Evolutionary conservation across 2,329 filamentous ascomycete species (phyloP), one percentile per base, ranked within the genome.

Genomic region (Davidsoniella virescens): DNA sequence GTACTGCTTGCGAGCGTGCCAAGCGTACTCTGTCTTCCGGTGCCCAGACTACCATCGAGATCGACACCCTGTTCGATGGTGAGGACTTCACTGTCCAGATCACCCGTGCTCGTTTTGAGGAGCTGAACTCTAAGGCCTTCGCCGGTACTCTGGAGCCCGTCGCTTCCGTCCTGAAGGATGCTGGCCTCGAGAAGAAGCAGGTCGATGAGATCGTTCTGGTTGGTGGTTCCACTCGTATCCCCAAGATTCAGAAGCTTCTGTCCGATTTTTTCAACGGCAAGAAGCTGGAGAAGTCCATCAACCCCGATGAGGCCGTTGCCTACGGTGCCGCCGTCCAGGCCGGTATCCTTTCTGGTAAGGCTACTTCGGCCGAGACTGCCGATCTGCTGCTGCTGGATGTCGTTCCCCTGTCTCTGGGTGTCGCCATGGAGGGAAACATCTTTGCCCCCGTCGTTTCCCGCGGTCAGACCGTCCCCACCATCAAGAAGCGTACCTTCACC

Each of bases 281-380:
- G 87, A 95, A 98, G 84, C 86, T 95, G 59, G 90, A 96, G 80
- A 96, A 95, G 78, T 92, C 85, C 76, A 96, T 96, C 76, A 98
- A 98, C 80, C 92, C 92, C 62, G 92, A 98, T 66, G 92, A 98
- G 78, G 92, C 92, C 60, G 92, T 98, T 63, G 92, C 92, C 61
- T 95, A 95, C 72, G 92, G 92, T 81, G 92, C 92, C 58, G 92
- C 92, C 61, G 90, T 98, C 56, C 92, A 98, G 75, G 92, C 92
- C 59, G 92, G 88, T 80, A 95, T 98, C 67, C 82, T 98, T 58
- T 95, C 90, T 54, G 92, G 92, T 67, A 94, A 95, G 82, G 92
- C 92, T 60, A 92, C 86, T 58, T 94, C 87, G 45, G 87, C 87
- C 60, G 92, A 96, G 64, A 95, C 90, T 55, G 77, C 84, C 56